Percentiles rank a stretch among this genome's conserved stretches.
Conservation (phyloP, 805 yeast species). For the Nakazawaea siamensis region DNA sequence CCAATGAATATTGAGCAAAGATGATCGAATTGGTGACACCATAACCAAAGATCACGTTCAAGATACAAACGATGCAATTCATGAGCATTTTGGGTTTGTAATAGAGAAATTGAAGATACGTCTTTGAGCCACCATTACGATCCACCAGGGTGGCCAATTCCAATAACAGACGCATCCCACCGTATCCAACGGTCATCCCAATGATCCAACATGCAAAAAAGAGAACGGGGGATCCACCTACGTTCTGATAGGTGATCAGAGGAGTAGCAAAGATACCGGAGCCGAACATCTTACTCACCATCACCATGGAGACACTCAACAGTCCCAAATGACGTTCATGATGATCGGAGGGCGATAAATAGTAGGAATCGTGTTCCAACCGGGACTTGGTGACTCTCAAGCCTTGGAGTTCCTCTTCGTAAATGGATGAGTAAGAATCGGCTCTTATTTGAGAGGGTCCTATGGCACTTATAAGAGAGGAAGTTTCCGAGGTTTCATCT, state of each 20-base stretch:
- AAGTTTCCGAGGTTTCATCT: conserved; percentile 1
- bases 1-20: conserved; percentile 52
- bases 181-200: conserved; percentile 44
- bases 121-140: conserved; percentile 57
- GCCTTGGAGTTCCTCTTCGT: conserved; percentile 5
- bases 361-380: conserved; percentile 10
- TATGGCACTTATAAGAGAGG: not conserved
- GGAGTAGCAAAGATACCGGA: conserved; percentile 62
- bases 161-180: conserved; percentile 48
- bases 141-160: conserved; percentile 58
- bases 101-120: conserved; percentile 51
- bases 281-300: conserved; percentile 53
- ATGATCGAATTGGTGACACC: conserved; percentile 47
- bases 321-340: conserved; percentile 60
- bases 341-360: conserved; percentile 24
- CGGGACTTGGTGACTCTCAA: conserved; percentile 4
- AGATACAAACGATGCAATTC: conserved; percentile 40
- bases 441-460: not conserved
- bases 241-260: conserved; percentile 43
- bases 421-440: conserved; percentile 7
- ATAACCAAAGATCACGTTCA: conserved; percentile 46
- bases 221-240: conserved; percentile 46
- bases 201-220: conserved; percentile 47
- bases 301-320: conserved; percentile 46
- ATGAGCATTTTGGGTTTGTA: conserved; percentile 41